A percentile compares a stretch with the other conserved stretches of the same genome.
These are phyloP conservation scores for Lachnellula subtilissima DNA, from an alignment of 2,329 filamentous ascomycete genomes.

Conservation along the genomic window DNA sequence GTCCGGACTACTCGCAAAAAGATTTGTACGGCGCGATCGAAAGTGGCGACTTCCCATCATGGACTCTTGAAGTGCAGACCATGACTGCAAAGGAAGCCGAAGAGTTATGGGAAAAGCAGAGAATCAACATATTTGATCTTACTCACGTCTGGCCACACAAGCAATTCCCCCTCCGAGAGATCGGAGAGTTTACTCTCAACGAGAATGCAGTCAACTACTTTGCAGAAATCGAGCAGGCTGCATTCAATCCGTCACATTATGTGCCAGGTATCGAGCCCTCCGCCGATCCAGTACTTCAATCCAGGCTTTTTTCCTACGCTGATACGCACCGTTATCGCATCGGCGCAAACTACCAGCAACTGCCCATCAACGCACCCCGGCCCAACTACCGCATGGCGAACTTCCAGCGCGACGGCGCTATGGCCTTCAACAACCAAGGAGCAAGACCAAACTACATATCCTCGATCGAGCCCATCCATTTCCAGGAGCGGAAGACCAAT, in stretches of 20 bases:
- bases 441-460: constrained; percentile 42
- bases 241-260: constrained; percentile 62
- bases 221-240: constrained; percentile 62
- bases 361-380: constrained; percentile 40
- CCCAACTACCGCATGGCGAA: constrained; percentile 32
- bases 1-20: constrained; percentile 46
- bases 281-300: constrained; percentile 63
- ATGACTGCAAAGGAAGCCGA: constrained; percentile 48
- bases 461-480: constrained; percentile 33
- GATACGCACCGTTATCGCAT: constrained; percentile 56
- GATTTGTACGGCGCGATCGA: constrained; percentile 52
- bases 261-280: constrained; percentile 63
- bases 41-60: constrained; percentile 48
- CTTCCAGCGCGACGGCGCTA: constrained; percentile 36
- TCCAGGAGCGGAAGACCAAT: constrained; percentile 33
- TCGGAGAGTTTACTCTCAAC: constrained; percentile 45
- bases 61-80: constrained; percentile 50
- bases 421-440: constrained; percentile 41
- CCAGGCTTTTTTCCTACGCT: constrained; percentile 64
- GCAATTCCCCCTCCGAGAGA: constrained; percentile 42
- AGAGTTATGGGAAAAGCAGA: constrained; percentile 38
- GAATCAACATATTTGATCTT: constrained; percentile 48
- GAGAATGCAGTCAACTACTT: constrained; percentile 53
- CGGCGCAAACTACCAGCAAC: constrained; percentile 53
- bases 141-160: constrained; percentile 50